Conservation (phyloP, 352 stramenopile genomes). For the Pythium insidiosum region DNA sequence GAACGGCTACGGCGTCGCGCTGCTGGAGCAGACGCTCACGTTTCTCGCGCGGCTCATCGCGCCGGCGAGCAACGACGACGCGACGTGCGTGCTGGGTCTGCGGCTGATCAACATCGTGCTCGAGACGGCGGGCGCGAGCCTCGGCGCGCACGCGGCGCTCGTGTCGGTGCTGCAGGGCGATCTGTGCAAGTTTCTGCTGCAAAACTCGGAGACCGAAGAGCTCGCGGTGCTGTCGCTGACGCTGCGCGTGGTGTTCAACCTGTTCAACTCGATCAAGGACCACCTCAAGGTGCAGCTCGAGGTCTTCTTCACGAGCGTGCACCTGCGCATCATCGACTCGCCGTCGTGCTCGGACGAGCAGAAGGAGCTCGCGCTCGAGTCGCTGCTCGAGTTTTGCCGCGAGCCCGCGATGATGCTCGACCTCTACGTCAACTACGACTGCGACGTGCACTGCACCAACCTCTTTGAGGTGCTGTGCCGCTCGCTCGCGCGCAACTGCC, state of each 20-base stretch:
- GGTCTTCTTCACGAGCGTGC: slow-evolving; percentile 97
- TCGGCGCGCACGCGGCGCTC: slow-evolving; percentile 65
- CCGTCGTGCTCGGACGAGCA: slow-evolving; percentile 78
- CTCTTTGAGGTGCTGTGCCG: slow-evolving; percentile 97
- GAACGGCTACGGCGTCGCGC: slow-evolving; percentile 67
- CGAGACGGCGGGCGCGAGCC: slow-evolving; percentile 86
- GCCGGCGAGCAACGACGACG: slow-evolving; percentile 85
- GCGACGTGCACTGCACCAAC: slow-evolving; percentile 97
- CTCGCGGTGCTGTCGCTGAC: slow-evolving; percentile 87
- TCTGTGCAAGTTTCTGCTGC: slow-evolving; percentile 95
- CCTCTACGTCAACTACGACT: slow-evolving; percentile 99
- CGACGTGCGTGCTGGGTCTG: slow-evolving; percentile 87
- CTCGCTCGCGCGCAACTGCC: slow-evolving; percentile 85
- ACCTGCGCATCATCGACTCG: slow-evolving; percentile 92
- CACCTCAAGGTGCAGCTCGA: slow-evolving; percentile 98
- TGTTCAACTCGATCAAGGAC: slow-evolving; percentile 99
- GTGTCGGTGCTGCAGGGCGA: slow-evolving; percentile 91
- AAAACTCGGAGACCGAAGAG: slow-evolving; percentile 94
- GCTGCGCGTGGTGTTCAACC: slow-evolving; percentile 98
- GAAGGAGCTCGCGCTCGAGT: slow-evolving; percentile 88
- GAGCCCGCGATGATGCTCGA: slow-evolving; percentile 97
- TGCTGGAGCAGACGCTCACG: slow-evolving; percentile 91
- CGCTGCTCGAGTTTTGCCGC: slow-evolving; percentile 95
- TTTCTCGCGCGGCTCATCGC: slow-evolving; percentile 93
- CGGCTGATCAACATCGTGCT: slow-evolving; percentile 97